Evolutionary conservation across 2,329 filamentous ascomycete species (phyloP), one percentile per base, ranked within the genome.

Genomic region (Thielaviopsis ethacetica): DNA sequence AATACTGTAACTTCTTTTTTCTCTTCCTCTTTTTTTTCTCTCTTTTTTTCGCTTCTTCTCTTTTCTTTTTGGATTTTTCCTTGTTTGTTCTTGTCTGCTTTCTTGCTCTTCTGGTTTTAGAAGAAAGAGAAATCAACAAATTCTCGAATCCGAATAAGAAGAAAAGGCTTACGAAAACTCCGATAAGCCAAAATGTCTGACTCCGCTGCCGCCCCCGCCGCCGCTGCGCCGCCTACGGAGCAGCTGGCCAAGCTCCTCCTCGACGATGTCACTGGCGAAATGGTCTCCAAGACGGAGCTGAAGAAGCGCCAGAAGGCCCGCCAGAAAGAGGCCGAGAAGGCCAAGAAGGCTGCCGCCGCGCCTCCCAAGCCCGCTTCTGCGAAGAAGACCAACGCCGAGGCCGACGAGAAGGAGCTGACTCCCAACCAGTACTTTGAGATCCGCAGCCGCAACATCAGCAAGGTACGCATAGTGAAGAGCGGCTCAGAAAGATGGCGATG

Each of bases 271-370:
- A 97, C 93, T 15, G 93, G 93, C 67, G 93, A 98, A 75, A 84
- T 73, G 71, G 70, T 86, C 62, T 91, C 86, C 75, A 91, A 91
- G 83, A 82, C 83, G 17, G 85, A 91, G 75, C 77, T 97, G 71
- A 98, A 98, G 88, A 91, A 88, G 77, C 84, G 91, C 68, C 82
- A 91, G 76, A 98, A 98, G 88, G 80, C 85, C 69, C 85, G 91
- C 65, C 82, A 91, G 72, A 83, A 81, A 72, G 90, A 94, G 62
- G 86, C 86, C 65, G 88, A 90, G 75, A 96, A 95, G 85, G 83
- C 83, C 66, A 83, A 89, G 75, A 91, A 89, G 78, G 86, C 83
- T 27, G 86, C 88, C 57, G 61, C 81, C 56, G 77, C 83, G 62
- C 76, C 81, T 41, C 78, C 80, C 49, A 76, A 77, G 64, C 73